Conservation (phyloP, 495 filamentous ascomycete genomes). For the Neurospora sp. region DNA sequence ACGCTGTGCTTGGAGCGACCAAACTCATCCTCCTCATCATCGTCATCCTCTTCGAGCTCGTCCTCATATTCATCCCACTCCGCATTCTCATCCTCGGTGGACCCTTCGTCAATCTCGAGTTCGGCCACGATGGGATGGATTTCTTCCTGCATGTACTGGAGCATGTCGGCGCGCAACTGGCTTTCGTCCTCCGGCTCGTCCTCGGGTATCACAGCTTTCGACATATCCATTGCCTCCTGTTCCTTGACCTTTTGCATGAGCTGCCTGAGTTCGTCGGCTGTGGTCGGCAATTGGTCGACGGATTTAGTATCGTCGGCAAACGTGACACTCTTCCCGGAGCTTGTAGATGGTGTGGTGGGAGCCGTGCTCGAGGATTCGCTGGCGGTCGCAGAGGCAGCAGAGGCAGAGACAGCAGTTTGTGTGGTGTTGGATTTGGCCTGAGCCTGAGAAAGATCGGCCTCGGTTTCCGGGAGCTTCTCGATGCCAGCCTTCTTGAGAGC, state of each 20-base stretch:
- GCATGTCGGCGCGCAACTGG: constrained; percentile 75
- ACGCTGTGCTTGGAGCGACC: constrained; percentile 56
- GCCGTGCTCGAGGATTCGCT: not conserved
- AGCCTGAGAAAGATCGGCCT: constrained; percentile 5
- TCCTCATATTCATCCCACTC: constrained; percentile 37
- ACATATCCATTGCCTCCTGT: constrained; percentile 28
- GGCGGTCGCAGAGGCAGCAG: not conserved
- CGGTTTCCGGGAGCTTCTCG: constrained; percentile 9
- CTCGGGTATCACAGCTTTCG: constrained; percentile 36
- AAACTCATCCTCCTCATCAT: constrained; percentile 53
- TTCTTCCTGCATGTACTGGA: constrained; percentile 75
- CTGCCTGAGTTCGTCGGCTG: constrained; percentile 34
- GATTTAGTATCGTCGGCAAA: constrained; percentile 49
- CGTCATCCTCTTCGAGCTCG: constrained; percentile 43
- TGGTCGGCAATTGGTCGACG: constrained; percentile 24
- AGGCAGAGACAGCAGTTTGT: not conserved
- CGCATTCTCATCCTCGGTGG: constrained; percentile 47
- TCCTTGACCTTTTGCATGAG: constrained; percentile 39
- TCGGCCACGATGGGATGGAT: constrained; percentile 90
- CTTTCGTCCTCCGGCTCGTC: constrained; percentile 75
- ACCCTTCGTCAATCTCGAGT: constrained; percentile 68
- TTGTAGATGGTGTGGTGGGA: not conserved
- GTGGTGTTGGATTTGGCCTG: not conserved
- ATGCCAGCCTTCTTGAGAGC: constrained; percentile 58
- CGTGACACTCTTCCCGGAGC: constrained; percentile 31